Base-by-base conservation (phyloP, 768 basidiomycete species). In the Mycena vulgaris region DNA sequence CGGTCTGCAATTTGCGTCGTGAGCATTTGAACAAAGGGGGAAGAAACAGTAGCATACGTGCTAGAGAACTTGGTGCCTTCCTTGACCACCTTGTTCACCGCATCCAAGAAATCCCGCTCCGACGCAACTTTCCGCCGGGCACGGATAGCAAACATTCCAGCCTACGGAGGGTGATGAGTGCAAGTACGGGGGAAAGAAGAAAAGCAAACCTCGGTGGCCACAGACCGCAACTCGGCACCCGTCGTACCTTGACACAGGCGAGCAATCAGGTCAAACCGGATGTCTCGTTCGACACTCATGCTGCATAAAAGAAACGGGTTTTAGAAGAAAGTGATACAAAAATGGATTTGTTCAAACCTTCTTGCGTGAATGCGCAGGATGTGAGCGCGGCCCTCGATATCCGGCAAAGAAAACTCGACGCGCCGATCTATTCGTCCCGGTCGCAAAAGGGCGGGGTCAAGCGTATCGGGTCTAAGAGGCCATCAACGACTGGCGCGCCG, bases 61-160 rank as follows among this genome's bases (percentile, higher is more conserved):
- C 92, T 93, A 3, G 96, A 98, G 84, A 99, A 99, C 84, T 99
- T 99, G 76, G 94, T 96, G 30, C 97, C 97, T 83, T 98, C 96
- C 76, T 95, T 88, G 45, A 98, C 96, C 66, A 99, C 98, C 84
- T 99, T 99, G 86, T 99, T 98, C 3, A 99, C 97, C 14, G 96
- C 94, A 73, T 98, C 96, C 79, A 99, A 84, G 84, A 98, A 99
- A 82, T 99, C 98, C 63, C 95, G 92, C 79, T 99, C 98, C 7
- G 96, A 96, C 0, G 97, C 96, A 1, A 99, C 96, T 81, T 99
- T 99, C 81, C 98, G 88, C 75, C 98, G 88, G 51, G 95, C 94
- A 68, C 98, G 93, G 78, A 99, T 99, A 2, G 98, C 97, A 82
- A 97, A 99, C 98, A 99, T 99, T n/a, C 98, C 98, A 55, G 98